Conservation (phyloP, 768 basidiomycete genomes). For the Lepiota venenata region DNA sequence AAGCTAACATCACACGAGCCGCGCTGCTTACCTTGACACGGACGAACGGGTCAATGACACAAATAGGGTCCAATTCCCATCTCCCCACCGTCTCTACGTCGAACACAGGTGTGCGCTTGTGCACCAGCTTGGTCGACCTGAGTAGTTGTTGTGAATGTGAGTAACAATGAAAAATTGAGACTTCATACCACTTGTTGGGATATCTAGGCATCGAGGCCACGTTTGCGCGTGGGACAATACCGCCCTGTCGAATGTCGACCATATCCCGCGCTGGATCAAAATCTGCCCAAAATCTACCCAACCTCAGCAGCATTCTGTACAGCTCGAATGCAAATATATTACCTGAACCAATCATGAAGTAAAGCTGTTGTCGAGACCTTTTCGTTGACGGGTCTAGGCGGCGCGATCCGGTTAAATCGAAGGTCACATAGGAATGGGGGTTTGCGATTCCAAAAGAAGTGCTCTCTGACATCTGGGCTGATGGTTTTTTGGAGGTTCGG, state of each 20-base stretch:
- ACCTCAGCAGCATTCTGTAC: background rate
- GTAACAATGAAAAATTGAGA: no score
- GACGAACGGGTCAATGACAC: constrained; percentile 40
- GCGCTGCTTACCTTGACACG: constrained; percentile 27
- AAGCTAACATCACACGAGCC: background rate
- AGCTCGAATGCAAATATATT: constrained; percentile 15
- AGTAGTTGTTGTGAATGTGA: background rate
- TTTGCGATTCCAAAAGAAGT: constrained; percentile 9
- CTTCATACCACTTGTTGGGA: background rate
- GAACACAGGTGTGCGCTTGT: background rate
- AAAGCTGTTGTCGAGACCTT: constrained; percentile 14
- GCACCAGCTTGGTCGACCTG: background rate
- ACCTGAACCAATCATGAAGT: constrained; percentile 42
- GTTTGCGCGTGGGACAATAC: constrained; percentile 22
- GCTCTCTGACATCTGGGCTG: constrained; percentile 9
- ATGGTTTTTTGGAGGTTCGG: constrained; percentile 51
- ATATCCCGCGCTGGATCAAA: constrained; percentile 29
- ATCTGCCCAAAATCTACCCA: constrained; percentile 42
- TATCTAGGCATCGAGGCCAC: background rate
- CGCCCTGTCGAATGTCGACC: constrained; percentile 39
- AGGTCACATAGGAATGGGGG: constrained; percentile 2
- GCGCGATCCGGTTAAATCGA: background rate
- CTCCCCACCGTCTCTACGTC: background rate
- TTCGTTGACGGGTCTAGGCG: background rate
- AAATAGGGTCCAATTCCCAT: constrained; percentile 8